Evolutionary conservation across 768 basidiomycete species (phyloP), one percentile per base, ranked within the genome.

Genomic region (Imleria badia): DNA sequence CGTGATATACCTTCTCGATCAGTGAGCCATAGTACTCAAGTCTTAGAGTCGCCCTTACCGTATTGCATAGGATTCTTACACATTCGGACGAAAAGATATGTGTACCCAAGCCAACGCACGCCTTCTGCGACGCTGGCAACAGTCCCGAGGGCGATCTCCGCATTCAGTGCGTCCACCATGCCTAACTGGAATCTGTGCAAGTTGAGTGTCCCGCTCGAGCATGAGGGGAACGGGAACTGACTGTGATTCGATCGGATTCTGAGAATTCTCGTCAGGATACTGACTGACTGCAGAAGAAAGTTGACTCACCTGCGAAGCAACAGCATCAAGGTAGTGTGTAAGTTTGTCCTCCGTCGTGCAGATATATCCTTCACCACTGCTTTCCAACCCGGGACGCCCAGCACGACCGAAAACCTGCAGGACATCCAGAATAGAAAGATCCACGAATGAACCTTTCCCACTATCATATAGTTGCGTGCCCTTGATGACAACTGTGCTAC

Each of bases 201-300:
- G 26, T 19, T 53, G 20, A 54, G 45, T n/a, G 39, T 26, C 43
- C 43, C 5, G 40, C 22, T 45, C 20, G 14, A 9, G 35, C 44
- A 8, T 22, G 19, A 17, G 33, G 66, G 12, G 3, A 38, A 22
- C 6, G 2, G 6, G 1, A 15, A 57, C 87, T 62, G 48, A 95
- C 94, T 89, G 88, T 5, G 97, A 98, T 72, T 99, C 97, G 53
- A 99, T 99, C 0, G 97, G 91, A 65, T 90, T 87, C 87, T 98
- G 62, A 49, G 45, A 50, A 45, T 22, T 31, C 35, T 42, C 23
- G 43, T 52, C 41, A 48, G 48, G 4, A 54, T 22, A 36, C 14
- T 26, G 9, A 2, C 11, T 19, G 33, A 45, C 26, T 13, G 7
- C 20, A 17, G 14, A 41, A 39, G 22, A n/a, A 7, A 23, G 48